A percentile compares a stretch with the other conserved stretches of the same genome.
These are phyloP conservation scores for Inga laurina DNA, from an alignment of 306 rosid genomes.

Conservation along the genomic window DNA sequence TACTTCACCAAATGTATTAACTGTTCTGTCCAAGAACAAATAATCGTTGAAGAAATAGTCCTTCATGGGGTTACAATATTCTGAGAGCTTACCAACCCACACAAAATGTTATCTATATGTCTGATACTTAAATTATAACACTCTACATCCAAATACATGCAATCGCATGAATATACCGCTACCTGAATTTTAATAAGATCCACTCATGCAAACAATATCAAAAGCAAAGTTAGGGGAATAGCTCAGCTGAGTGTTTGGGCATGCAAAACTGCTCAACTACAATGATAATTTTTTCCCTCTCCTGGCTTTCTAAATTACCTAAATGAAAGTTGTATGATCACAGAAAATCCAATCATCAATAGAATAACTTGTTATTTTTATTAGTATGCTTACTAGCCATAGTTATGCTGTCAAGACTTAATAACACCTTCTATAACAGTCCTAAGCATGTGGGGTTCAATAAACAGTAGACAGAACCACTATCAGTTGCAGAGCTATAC, in stretches of 20 bases:
- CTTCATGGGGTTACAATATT: not conserved
- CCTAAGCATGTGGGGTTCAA: not conserved
- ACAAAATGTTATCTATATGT: not conserved
- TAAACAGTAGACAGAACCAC: not conserved
- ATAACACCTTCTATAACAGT: not conserved
- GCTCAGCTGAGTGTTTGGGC: not conserved
- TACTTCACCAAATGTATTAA: not conserved
- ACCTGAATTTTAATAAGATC: not conserved
- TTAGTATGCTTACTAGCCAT: not conserved
- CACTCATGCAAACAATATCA: not conserved
- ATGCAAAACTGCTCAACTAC: not conserved
- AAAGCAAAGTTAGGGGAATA: not conserved
- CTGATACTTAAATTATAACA: not conserved
- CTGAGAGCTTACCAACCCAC: not conserved
- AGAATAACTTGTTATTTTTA: not conserved
- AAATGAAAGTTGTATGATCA: not conserved
- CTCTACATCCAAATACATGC: not conserved
- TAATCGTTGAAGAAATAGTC: conserved; percentile 4
- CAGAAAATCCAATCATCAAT: not conserved
- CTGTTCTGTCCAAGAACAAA: not conserved
- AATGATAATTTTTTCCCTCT: not conserved
- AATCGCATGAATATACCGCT: not conserved
- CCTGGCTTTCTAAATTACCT: not conserved
- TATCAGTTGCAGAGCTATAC: not conserved
- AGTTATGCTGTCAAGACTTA: not conserved